Percentiles rank a stretch among this genome's conserved stretches.
Conservation (phyloP, 1,139 yeast species). For the Hemisphaericaspora subhashii region DNA sequence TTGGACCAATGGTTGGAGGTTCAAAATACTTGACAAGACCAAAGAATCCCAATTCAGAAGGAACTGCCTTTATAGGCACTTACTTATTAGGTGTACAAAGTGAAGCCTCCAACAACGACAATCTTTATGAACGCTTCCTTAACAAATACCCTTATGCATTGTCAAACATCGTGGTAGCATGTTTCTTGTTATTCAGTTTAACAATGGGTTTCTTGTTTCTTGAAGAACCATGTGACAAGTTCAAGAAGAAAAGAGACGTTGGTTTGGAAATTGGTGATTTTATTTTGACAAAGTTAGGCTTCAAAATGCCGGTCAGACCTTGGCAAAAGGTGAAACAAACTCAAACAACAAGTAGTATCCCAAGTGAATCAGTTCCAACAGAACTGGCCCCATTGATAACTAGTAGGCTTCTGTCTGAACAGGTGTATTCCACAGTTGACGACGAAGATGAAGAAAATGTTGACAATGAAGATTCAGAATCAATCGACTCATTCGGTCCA, state of each 20-base stretch:
- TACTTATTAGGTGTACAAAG: conserved; percentile 1
- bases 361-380: background rate
- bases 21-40: conserved; percentile 37
- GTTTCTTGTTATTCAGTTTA: conserved; percentile 39
- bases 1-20: conserved; percentile 64
- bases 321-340: conserved; percentile 21
- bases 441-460: conserved; percentile 13
- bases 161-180: conserved; percentile 56
- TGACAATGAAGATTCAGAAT: conserved; percentile 14
- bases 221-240: conserved; percentile 58
- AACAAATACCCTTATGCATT: conserved; percentile 56
- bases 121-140: conserved; percentile 28
- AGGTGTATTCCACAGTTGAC: conserved; percentile 12
- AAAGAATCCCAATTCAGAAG: conserved; percentile 10
- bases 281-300: conserved; percentile 35
- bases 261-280: conserved; percentile 57
- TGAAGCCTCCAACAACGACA: background rate
- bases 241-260: conserved; percentile 42
- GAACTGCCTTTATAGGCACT: conserved; percentile 6
- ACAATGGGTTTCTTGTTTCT: conserved; percentile 50
- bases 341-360: background rate
- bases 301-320: conserved; percentile 30
- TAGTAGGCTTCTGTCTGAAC: conserved; percentile 2
- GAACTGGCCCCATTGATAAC: conserved; percentile 1
- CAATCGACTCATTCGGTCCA: conserved; percentile 24